Evolutionary conservation across 306 rosid species (phyloP).

Genomic region (Casuarina equisetifolia): DNA sequence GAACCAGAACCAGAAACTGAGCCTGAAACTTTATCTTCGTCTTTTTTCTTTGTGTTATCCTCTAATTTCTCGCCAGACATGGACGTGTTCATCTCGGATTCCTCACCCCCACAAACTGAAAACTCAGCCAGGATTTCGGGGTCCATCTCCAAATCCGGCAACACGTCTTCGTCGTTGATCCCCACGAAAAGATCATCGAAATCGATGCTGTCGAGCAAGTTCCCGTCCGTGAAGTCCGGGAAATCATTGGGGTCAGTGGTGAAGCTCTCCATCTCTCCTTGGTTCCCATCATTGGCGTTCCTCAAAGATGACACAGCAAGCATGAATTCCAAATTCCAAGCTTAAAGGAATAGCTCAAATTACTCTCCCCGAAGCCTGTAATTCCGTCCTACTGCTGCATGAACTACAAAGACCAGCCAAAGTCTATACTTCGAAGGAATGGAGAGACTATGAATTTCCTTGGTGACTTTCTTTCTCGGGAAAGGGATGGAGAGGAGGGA

Average conservation of each 20-base stretch:
- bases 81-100: conserved; percentile 53
- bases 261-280: conserved; percentile 59
- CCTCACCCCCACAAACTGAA: conserved; percentile 48
- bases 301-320: conserved; percentile 68
- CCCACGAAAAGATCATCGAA: conserved; percentile 74
- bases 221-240: conserved; percentile 52
- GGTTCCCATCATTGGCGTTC: conserved; percentile 54
- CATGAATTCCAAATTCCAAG: conserved; percentile 48
- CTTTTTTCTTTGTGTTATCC: conserved; percentile 21
- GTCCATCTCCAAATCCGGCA: conserved; percentile 93
- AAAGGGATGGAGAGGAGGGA: conserved; percentile 13
- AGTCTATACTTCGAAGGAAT: neutral
- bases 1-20: conserved; percentile 20
- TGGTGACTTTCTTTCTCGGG: conserved; percentile 1
- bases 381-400: conserved; percentile 10
- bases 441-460: neutral
- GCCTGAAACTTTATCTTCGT: conserved; percentile 44
- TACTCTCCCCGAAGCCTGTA: neutral
- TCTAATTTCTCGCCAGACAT: conserved; percentile 31
- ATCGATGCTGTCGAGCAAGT: conserved; percentile 65
- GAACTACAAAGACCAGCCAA: neutral
- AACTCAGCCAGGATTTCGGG: conserved; percentile 69
- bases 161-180: conserved; percentile 56
- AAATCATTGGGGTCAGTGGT: conserved; percentile 49
- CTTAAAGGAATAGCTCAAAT: neutral